Evolutionary conservation across 306 rosid species (phyloP).

Genomic region (Inga leiocalycina): DNA sequence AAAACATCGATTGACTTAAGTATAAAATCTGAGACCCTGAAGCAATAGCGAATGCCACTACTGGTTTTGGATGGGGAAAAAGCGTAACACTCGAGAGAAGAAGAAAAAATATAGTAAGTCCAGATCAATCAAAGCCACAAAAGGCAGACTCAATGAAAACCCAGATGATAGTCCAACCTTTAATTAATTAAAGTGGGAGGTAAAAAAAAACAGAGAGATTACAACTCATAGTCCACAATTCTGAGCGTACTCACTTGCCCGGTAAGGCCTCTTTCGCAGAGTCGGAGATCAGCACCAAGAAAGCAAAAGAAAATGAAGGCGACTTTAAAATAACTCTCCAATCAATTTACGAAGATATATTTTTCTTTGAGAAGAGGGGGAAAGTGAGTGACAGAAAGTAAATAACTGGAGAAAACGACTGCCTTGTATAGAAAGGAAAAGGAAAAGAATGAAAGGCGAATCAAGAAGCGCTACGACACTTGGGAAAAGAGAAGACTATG

Average conservation of each 20-base stretch:
- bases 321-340: not conserved
- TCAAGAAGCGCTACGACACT: not conserved
- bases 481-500: not conserved
- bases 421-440: not conserved
- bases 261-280: not conserved
- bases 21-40: not conserved
- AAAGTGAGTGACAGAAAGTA: not conserved
- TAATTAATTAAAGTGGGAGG: not conserved
- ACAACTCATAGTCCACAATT: not conserved
- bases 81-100: not conserved
- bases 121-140: conserved; percentile 7
- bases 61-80: not conserved
- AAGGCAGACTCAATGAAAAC: conserved; percentile 1
- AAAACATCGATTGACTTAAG: not conserved
- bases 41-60: not conserved
- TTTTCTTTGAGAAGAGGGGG: not conserved
- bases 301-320: not conserved
- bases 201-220: not conserved
- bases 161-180: not conserved
- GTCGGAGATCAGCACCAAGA: conserved; percentile 20
- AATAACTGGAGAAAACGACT: not conserved
- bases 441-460: not conserved
- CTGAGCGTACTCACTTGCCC: conserved; percentile 13
- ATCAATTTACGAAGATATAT: not conserved
- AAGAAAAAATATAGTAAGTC: not conserved